A percentile compares a stretch with the other conserved stretches of the same genome.
Conservation (phyloP, 371 early-diverging fungal species). For the Mortierella sp. region DNA sequence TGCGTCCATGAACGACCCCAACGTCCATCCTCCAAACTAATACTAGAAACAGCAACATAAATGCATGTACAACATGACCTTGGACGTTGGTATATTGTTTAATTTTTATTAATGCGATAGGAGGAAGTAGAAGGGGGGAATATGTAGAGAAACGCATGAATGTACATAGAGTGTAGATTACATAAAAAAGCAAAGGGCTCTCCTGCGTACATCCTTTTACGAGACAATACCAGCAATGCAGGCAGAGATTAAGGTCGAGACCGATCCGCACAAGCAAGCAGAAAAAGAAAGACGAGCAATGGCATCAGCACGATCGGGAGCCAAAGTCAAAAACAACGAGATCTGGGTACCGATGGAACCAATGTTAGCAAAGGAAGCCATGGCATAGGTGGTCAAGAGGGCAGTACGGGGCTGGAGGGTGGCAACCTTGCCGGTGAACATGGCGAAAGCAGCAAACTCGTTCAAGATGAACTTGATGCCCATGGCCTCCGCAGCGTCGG, state of each 20-base stretch:
- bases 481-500: slow-evolving; percentile 79
- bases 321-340: slow-evolving; percentile 83
- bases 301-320: slow-evolving; percentile 84
- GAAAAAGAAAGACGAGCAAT: slow-evolving; percentile 83
- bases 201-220: slow-evolving; percentile 44
- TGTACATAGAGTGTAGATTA: neutral
- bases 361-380: slow-evolving; percentile 93
- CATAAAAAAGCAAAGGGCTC: neutral
- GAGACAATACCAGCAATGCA: slow-evolving; percentile 86
- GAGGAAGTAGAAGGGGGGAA: neutral
- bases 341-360: slow-evolving; percentile 92
- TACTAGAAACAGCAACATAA: neutral
- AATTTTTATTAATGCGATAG: neutral
- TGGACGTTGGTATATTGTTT: neutral
- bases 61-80: neutral
- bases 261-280: slow-evolving; percentile 86
- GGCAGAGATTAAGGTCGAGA: slow-evolving; percentile 88
- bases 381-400: slow-evolving; percentile 80
- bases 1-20: neutral
- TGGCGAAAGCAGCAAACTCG: slow-evolving; percentile 90
- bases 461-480: slow-evolving; percentile 92
- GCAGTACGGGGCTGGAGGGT: slow-evolving; percentile 62
- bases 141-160: neutral
- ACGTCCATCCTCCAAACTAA: neutral
- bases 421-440: slow-evolving; percentile 58